Base-by-base conservation (phyloP, 768 basidiomycete genomes). In the Calocybe indica region DNA sequence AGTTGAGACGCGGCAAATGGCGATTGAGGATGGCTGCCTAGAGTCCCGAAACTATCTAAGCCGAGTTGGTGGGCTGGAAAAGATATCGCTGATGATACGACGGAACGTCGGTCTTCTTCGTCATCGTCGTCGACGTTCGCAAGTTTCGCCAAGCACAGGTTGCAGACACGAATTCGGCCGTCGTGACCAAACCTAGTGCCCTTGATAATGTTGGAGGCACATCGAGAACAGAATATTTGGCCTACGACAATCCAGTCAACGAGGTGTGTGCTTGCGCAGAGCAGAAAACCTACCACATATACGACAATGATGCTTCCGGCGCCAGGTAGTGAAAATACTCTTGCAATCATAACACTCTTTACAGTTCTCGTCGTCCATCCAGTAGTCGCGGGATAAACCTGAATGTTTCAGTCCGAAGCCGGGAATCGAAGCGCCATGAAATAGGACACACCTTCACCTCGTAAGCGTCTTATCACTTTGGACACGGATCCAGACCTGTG, bases 281-380 rank as follows among this genome's bases (percentile, higher is more conserved):
- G 35, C 35, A 41, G 42, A 44, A 12, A 38, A 66, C 77, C 47
- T 59, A 87, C 92, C 92, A 60, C 96, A 98, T 64, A 98, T 92
- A 9, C 96, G 82, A 67, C 96, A 99, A 62, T 99, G 96, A 58
- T 99, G 96, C 64, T 94, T 96, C 53, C 96, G 72, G 45, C 94
- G 70, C 91, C 92, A 97, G 2, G 93, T 80, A 0, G 92, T 91
- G 67, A 99, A 99, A 42, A 88, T 75, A 54, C 88, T 90, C 64
- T 92, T 91, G 71, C 93, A 96, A 64, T 94, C 93, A 61, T 92
- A 95, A 59, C 93, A 95, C 58, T 96, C 92, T 61, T 88, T 96
- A 58, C 90, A 91, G 47, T 88, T 87, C 58, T 92, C 92, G 59
- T 97, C 94, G 51, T 92, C 90, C 93, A 98, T 97, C 96, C 96